phyloP scores from a whole-genome alignment of 2,329 filamentous ascomycete species.

The Aureobasidium lini region DNA sequence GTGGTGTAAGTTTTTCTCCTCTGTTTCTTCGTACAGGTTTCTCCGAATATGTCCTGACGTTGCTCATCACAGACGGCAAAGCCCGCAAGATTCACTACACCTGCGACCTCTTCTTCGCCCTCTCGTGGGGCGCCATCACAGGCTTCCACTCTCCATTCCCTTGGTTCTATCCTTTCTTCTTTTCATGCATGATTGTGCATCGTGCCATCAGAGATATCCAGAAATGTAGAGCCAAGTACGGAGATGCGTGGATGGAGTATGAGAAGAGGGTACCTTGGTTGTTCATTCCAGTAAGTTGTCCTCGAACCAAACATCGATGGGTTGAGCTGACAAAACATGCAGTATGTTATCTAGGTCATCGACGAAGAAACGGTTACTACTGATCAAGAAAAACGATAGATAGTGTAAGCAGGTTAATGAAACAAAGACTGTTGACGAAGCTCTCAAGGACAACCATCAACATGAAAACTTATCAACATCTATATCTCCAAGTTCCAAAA shows the following conservation, averaged over 20 bases:
- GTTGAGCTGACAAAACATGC: no score
- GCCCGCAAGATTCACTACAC: conserved; percentile 8
- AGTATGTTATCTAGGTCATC: no score
- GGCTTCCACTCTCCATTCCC: conserved; percentile 4
- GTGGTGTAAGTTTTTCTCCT: background rate
- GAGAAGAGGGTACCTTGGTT: conserved; percentile 6
- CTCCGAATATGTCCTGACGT: background rate
- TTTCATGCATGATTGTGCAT: conserved; percentile 10
- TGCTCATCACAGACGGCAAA: background rate
- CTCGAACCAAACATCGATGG: no score
- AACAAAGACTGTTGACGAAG: no score
- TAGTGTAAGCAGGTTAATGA: no score
- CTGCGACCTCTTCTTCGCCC: conserved; percentile 6
- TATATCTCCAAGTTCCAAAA: no score
- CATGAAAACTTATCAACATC: no score
- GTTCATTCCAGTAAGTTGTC: background rate
- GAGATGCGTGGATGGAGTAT: conserved; percentile 7
- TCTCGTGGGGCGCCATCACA: conserved; percentile 5
- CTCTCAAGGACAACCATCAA: no score
- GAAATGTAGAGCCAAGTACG: conserved; percentile 4
- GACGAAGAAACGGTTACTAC: no score
- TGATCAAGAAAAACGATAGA: no score
- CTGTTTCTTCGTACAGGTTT: background rate
- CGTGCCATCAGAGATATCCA: conserved; percentile 4
- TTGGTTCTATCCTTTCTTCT: conserved; percentile 7